A percentile compares a stretch with the other conserved stretches of the same genome.
Evolutionary conservation across 2,329 filamentous ascomycete genomes (phyloP).

Genomic region (Cordyceps militaris): DNA sequence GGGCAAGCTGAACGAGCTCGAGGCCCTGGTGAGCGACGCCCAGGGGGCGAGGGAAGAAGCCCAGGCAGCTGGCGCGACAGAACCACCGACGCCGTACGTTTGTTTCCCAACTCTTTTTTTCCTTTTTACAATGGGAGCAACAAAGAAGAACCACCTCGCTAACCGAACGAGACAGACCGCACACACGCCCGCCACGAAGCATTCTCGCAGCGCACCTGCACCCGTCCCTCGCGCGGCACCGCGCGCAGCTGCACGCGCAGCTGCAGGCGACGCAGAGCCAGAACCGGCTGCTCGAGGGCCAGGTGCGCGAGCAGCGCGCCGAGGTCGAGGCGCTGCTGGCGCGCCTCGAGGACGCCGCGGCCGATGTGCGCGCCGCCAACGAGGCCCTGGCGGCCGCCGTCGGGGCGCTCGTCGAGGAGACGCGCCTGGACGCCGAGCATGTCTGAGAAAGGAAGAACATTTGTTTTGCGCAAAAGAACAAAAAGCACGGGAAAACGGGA

Average conservation of each 20-base stretch:
- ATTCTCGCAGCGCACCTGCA: constrained; percentile 49
- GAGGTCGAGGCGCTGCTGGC: constrained; percentile 47
- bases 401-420: constrained; percentile 43
- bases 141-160: constrained; percentile 8
- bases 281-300: constrained; percentile 47
- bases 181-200: constrained; percentile 45
- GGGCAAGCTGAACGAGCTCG: constrained; percentile 51
- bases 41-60: constrained; percentile 28
- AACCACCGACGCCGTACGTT: constrained; percentile 40
- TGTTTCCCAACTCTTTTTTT: background rate
- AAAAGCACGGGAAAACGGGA: background rate
- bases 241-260: constrained; percentile 48
- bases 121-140: no score
- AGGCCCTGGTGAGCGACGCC: constrained; percentile 47
- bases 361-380: constrained; percentile 49
- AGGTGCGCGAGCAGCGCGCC: constrained; percentile 44
- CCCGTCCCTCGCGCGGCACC: constrained; percentile 45
- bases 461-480: background rate
- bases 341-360: constrained; percentile 43
- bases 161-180: constrained; percentile 35
- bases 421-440: constrained; percentile 35
- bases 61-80: constrained; percentile 15
- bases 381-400: constrained; percentile 39
- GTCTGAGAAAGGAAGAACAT: background rate
- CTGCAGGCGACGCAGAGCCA: constrained; percentile 50